Base-by-base conservation (phyloP, 164 flowering plant genomes). In the Houttuynia cordata region DNA sequence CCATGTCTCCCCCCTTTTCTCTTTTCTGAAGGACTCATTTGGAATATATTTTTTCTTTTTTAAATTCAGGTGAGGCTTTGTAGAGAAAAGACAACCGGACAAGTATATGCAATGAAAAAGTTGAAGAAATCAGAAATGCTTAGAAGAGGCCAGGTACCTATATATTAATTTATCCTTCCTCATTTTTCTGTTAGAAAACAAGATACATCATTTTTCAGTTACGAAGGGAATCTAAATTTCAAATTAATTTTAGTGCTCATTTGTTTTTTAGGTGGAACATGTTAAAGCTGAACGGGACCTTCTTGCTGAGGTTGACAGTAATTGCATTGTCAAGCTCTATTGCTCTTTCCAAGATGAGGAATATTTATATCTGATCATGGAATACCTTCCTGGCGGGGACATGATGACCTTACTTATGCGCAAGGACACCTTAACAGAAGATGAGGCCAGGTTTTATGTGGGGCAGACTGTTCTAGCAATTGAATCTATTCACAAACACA, bases 321-420 rank as follows among this genome's bases (percentile, higher is more conserved):
- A 60, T 60, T 78, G 71, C 68, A 76, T 78, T 54, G 81, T 78
- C 30, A 76, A 76, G 51, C 72, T 76, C 14, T 78, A 71, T 65
- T 78, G 75, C 60, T 78, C 81, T 51, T 78, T 78, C 56, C 81
- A 78, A 62, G 81, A 78, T 65, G 68, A 67, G 52, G 81, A 78
- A 21, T 78, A 49, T 71, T 54, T 78, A 50, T 77, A 77, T 67
- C 74, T 77, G 25, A 70, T 77, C 30, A 77, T 77, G 80, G 78
- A 77, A 63, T 77, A 77, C 67, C 76, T 78, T 62, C 79, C 81
- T 61, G 81, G 81, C 21, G 81, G 81, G 22, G 81, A 78, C 64
- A 73, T 78, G 78, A 78, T 78, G 81, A 78, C 81, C 9, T 67
- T 76, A 49, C 71, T 78, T 40, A 76, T 78, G 78, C 72, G 82